Percentiles rank a stretch among this genome's conserved stretches.
Conservation (phyloP, 2,329 filamentous ascomycete genomes). For the Ilyonectria sp. region DNA sequence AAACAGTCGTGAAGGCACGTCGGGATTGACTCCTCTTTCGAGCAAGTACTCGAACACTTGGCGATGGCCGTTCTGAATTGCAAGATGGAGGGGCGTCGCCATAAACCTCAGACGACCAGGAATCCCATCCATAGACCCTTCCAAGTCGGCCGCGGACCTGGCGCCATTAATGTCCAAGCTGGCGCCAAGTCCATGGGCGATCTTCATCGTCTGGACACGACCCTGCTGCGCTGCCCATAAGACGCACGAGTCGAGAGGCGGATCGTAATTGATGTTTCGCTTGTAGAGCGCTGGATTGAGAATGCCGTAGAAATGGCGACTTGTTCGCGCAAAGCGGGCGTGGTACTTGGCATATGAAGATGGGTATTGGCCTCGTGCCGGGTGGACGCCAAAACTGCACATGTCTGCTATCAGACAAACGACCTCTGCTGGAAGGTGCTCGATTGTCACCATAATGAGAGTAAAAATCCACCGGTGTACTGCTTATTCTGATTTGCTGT, state of each 20-base stretch:
- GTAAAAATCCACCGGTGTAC: not conserved
- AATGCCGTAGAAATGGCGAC: slow-evolving; percentile 20
- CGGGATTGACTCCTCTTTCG: slow-evolving; percentile 17
- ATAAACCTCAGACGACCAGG: slow-evolving; percentile 5
- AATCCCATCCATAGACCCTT: not conserved
- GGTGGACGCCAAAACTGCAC: slow-evolving; percentile 4
- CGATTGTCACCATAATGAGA: slow-evolving; percentile 12
- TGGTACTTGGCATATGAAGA: slow-evolving; percentile 19
- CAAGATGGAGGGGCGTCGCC: slow-evolving; percentile 26
- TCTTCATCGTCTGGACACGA: slow-evolving; percentile 24
- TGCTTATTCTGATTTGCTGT: not conserved
- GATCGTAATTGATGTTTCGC: slow-evolving; percentile 2
- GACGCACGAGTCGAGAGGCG: slow-evolving; percentile 13
- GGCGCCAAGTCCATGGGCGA: slow-evolving; percentile 21
- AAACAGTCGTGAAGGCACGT: slow-evolving; percentile 20
- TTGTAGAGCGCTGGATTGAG: slow-evolving; percentile 23
- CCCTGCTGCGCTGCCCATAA: slow-evolving; percentile 26
- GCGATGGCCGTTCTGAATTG: slow-evolving; percentile 28
- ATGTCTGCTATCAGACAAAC: slow-evolving; percentile 19
- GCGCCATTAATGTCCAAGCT: slow-evolving; percentile 19
- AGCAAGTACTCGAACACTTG: slow-evolving; percentile 33
- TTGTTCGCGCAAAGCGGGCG: slow-evolving; percentile 28
- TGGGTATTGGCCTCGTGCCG: slow-evolving; percentile 4
- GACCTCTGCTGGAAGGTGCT: slow-evolving; percentile 17
- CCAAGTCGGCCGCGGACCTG: slow-evolving; percentile 4